Evolutionary conservation across 208 protist genomes (phyloP), one percentile per base, ranked within the genome.

Genomic region (Trypanosoma lewisi): DNA sequence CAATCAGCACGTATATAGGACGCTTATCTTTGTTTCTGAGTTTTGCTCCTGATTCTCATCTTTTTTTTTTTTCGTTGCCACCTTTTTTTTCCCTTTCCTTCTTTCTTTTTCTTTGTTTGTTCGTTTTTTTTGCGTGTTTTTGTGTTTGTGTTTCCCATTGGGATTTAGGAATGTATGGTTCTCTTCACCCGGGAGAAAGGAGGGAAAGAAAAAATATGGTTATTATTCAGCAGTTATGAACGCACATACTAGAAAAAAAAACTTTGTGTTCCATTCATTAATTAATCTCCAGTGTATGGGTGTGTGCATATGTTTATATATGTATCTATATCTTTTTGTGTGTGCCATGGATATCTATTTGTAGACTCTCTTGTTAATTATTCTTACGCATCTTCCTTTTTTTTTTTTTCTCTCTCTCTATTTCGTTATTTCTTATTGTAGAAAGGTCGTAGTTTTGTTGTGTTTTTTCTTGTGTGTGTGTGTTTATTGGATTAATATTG

Each of bases 1-100:
- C 74, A 33, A 50, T 66, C 71, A n/a, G 68, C 61, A 21, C 23
- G 17, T 48, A 64, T 63, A 33, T 71, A 71, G 44, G 42, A 53
- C 16, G 42, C 25, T 56, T 55, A 41, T 42, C 17, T 31, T 63
- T 44, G 3, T 44, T 1, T 48, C 19, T 25, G 23, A 7, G 1
- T 47, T 19, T 47, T 52, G 36, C 37, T 33, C 52, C 45, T 48
- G 52, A 27, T 23, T 34, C 21, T 28, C 50, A 23, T 36, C 0
- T 21, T 23, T 47, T 27, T 57, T 50, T 50, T 14, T 55, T 44
- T 34, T 41, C 57, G 12, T 51, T 56, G 28, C n/a, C 50, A 16
- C 47, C 19, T 67, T 31, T 7, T 63, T 30, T 56, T 61, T 77
- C 31, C 21, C 28, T 7, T 59, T 53, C 5, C 14, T 70, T 36